A percentile compares a stretch with the other conserved stretches of the same genome.
These are phyloP conservation scores for Astrocystis sublimbata DNA, from an alignment of 495 filamentous ascomycete genomes.

Conservation along the genomic window DNA sequence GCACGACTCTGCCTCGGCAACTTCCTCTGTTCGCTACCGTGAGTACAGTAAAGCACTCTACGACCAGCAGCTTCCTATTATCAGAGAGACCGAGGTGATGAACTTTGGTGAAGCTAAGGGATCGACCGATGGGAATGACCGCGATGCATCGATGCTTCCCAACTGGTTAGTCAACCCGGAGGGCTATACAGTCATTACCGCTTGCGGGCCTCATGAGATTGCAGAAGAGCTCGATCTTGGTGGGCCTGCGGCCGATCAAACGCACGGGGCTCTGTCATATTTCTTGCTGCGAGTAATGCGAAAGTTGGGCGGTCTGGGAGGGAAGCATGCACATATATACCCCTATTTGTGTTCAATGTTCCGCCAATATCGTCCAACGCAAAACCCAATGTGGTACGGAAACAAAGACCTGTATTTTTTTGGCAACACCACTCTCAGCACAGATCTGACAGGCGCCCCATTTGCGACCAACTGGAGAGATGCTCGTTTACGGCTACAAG, in stretches of 20 bases:
- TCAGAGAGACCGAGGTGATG: not conserved
- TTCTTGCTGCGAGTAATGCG: not conserved
- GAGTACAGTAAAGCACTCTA: not conserved
- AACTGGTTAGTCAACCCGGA: slow-evolving; percentile 20
- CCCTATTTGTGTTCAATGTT: not conserved
- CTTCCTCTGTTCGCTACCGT: not conserved
- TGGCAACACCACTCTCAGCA: not conserved
- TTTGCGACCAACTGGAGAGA: not conserved
- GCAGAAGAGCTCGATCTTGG: too few relatives aligned
- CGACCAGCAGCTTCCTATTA: not conserved
- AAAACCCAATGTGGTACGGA: not conserved
- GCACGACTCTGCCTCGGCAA: not conserved
- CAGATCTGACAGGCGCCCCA: not conserved
- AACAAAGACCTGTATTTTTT: not conserved
- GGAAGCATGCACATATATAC: not conserved
- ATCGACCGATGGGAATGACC: not conserved
- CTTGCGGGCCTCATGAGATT: too few relatives aligned
- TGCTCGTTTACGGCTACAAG: not conserved
- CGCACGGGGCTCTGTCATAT: not conserved
- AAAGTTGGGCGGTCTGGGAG: not conserved
- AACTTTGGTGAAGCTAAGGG: not conserved
- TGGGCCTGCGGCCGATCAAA: too few relatives aligned
- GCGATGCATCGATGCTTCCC: not conserved
- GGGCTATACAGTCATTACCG: too few relatives aligned
- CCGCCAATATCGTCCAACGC: not conserved